Evolutionary conservation across 306 rosid species (phyloP), one percentile per base, ranked within the genome.

Genomic region (Begonia peltatifolia): DNA sequence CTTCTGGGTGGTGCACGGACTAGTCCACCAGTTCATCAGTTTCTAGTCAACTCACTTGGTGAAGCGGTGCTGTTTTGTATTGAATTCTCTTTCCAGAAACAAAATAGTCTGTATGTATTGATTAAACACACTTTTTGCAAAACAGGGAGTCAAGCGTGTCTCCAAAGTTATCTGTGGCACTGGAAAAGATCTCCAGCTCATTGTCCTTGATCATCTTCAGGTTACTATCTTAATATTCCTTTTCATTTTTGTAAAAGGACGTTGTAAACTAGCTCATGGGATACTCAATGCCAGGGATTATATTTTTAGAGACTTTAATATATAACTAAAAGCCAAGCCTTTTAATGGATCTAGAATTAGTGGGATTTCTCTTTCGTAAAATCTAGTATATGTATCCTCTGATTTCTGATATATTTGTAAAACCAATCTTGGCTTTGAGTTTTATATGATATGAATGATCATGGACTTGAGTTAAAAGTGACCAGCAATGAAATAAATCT

Each of bases 1-100:
- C 95, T 85, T 62, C 69, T 89, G 76, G 97, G 94, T 53, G 95
- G 97, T 78, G 95, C 97, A 62, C 74, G 97, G 74, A 84, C 94
- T 59, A 82, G 95, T 77, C 94, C 95, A 65, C 76, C 95, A 10
- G 58, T 89, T 74, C 97, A 84, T 70, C 94, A 89, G 56, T 89
- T 84, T 78, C 88, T 89, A 38, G 94, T 89, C 42, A 85, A 71
- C 76, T 71, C 95, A 74, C 95, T 89, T 50, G 79, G 90, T 43
- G 97, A 89, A 89, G 80, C 55, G 94, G 97, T 89, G 82, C 30
- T 35, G 11, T 58, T 66, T 41, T 50, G 47, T 56, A 14, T 79
- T 43, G 59, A 46, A 65, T 61, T 55, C n/a, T 48, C 55, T 57
- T 56, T 68, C 63, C 42, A 46, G 35, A 48, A 42, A 50, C 47